These are phyloP conservation scores for Pinus tabuliformis DNA, from an alignment of 75 land plant genomes.

Conservation along the genomic window DNA sequence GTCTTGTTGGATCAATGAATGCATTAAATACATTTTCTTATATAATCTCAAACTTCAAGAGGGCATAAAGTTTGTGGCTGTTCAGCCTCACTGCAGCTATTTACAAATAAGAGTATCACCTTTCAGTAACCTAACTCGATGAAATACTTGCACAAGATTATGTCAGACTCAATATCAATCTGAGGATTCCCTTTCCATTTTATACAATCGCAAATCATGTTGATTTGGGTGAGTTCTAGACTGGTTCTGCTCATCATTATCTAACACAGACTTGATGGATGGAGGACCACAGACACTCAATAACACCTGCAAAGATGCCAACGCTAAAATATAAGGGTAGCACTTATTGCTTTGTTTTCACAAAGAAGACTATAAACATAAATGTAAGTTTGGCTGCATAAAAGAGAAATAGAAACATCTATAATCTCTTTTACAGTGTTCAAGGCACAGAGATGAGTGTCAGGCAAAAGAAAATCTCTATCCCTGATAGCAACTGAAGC, in stretches of 20 bases:
- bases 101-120: background rate
- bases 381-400: too few relatives aligned
- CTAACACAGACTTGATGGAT: constrained; percentile 18
- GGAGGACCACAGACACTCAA: constrained; percentile 70
- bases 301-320: constrained; percentile 38
- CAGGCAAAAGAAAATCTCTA: background rate
- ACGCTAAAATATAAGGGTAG: background rate
- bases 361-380: too few relatives aligned
- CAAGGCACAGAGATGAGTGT: background rate
- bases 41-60: too few relatives aligned
- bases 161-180: background rate
- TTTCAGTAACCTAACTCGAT: background rate
- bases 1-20: too few relatives aligned
- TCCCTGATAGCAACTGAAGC: background rate
- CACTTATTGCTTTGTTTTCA: too few relatives aligned
- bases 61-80: too few relatives aligned
- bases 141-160: background rate
- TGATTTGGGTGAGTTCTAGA: background rate
- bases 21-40: too few relatives aligned
- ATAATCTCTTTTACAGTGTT: background rate
- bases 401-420: background rate
- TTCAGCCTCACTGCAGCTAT: background rate
- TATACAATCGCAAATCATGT: background rate
- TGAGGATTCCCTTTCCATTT: background rate
- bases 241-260: constrained; percentile 1